Percentiles rank a stretch among this genome's conserved stretches.
These are phyloP conservation scores for Lepraria neglecta DNA, from an alignment of 495 filamentous ascomycete species.

Conservation along the genomic window DNA sequence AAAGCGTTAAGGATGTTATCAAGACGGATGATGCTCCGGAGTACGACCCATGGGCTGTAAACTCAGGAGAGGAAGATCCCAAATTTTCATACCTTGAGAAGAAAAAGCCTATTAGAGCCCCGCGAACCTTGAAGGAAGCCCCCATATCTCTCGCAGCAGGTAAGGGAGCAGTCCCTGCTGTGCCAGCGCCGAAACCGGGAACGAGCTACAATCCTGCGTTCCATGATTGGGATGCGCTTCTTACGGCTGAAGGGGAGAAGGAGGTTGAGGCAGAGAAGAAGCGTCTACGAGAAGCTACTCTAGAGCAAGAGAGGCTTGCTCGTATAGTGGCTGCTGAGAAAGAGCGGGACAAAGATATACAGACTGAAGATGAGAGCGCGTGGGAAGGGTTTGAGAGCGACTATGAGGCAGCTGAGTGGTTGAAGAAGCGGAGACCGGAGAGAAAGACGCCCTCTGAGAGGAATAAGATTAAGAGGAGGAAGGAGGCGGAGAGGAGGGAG, in stretches of 20 bases:
- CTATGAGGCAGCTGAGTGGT: constrained; percentile 52
- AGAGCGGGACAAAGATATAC: constrained; percentile 59
- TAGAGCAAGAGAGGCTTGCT: constrained; percentile 50
- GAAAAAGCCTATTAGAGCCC: constrained; percentile 59
- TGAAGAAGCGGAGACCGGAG: constrained; percentile 64
- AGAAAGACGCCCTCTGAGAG: constrained; percentile 80
- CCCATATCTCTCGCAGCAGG: constrained; percentile 74
- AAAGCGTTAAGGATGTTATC: constrained; percentile 49
- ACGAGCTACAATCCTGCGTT: constrained; percentile 89
- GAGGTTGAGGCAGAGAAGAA: constrained; percentile 75
- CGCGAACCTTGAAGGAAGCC: constrained; percentile 65
- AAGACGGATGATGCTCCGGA: constrained; percentile 46
- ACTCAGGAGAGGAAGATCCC: constrained; percentile 40
- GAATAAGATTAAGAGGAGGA: constrained; percentile 79
- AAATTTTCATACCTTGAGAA: constrained; percentile 57
- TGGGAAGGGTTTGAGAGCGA: constrained; percentile 83
- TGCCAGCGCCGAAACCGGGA: constrained; percentile 68
- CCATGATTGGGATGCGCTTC: constrained; percentile 69
- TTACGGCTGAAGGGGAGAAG: constrained; percentile 66
- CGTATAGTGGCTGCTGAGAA: constrained; percentile 51
- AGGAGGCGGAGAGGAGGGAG: constrained; percentile 69
- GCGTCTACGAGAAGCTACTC: constrained; percentile 60
- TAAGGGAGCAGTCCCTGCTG: constrained; percentile 70
- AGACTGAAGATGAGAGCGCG: constrained; percentile 76
- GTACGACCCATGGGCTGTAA: constrained; percentile 74